Percentiles rank a stretch among this genome's conserved stretches.
Conservation (phyloP, 169 alveolate genomes). For the Eimeria praecox region DNA sequence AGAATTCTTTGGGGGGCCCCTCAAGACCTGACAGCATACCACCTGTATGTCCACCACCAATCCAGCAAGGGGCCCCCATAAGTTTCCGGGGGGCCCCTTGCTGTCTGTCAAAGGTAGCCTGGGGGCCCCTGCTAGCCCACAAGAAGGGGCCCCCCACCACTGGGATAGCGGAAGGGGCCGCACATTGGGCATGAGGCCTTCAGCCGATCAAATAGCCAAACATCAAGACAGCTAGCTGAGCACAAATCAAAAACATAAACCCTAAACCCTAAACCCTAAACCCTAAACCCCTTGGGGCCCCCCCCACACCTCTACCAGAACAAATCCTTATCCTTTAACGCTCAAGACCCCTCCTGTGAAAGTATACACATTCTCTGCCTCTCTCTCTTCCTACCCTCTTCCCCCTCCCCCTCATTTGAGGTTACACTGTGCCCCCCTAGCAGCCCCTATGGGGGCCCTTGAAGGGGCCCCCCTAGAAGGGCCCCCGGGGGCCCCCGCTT, state of each 20-base stretch:
- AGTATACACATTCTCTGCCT: too few species aligned
- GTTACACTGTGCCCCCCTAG: too few species aligned
- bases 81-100: background rate
- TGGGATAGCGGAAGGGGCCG: conserved; percentile 65
- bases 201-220: conserved; percentile 63
- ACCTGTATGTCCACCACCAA: background rate
- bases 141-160: conserved; percentile 46
- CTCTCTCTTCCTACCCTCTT: too few species aligned
- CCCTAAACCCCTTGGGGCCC: background rate
- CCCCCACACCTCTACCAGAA: too few species aligned
- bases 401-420: too few species aligned
- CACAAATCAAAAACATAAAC: conserved; percentile 4
- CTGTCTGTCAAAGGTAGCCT: background rate
- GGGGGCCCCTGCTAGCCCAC: background rate
- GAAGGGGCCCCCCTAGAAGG: background rate
- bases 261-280: conserved; percentile 28
- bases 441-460: conserved; percentile 2
- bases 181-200: conserved; percentile 77
- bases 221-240: conserved; percentile 60
- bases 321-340: too few species aligned
- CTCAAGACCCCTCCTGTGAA: too few species aligned
- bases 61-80: background rate
- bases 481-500: background rate
- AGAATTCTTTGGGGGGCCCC: background rate
- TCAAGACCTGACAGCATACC: background rate